phyloP scores from a whole-genome alignment of 1,284 basidiomycete species.

The Apiotrichum siamense region DNA sequence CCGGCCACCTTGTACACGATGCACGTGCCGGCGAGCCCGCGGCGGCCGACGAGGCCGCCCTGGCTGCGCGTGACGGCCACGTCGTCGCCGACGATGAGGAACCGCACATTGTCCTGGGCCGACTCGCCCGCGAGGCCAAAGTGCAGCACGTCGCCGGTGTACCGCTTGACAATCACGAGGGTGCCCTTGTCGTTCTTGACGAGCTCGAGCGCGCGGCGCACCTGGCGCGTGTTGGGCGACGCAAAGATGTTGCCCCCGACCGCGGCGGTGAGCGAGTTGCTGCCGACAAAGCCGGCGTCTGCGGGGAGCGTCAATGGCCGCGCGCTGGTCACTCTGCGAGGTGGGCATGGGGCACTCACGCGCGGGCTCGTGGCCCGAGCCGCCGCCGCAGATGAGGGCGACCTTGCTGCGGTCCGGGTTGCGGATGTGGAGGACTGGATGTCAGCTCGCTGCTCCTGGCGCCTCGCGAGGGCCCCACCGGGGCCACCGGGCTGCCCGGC shows the following conservation, averaged over 20 bases:
- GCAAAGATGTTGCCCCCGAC: constrained; percentile 84
- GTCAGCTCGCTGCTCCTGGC: not conserved
- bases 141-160: constrained; percentile 81
- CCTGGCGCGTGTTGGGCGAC: constrained; percentile 77
- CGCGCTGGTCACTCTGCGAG: too few species aligned
- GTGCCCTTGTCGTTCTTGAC: constrained; percentile 71
- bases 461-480: too few species aligned
- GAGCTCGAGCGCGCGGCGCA: constrained; percentile 69
- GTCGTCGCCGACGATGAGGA: constrained; percentile 85
- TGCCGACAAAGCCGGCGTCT: constrained; percentile 71
- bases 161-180: constrained; percentile 76
- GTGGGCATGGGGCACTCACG: constrained; percentile 18
- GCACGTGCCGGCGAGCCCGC: constrained; percentile 78
- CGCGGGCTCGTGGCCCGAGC: constrained; percentile 84
- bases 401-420: constrained; percentile 61
- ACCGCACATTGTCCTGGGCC: constrained; percentile 63
- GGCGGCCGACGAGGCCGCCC: constrained; percentile 46
- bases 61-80: constrained; percentile 68
- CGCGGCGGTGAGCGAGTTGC: constrained; percentile 74
- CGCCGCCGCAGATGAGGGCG: constrained; percentile 79
- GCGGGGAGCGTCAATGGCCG: not conserved
- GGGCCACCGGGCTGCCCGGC: too few species aligned
- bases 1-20: constrained; percentile 89
- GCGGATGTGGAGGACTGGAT: constrained; percentile 53
- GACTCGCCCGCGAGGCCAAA: constrained; percentile 89